phyloP scores from a whole-genome alignment of 2,329 filamentous ascomycete species.

The Plenodomus lindquistii region DNA sequence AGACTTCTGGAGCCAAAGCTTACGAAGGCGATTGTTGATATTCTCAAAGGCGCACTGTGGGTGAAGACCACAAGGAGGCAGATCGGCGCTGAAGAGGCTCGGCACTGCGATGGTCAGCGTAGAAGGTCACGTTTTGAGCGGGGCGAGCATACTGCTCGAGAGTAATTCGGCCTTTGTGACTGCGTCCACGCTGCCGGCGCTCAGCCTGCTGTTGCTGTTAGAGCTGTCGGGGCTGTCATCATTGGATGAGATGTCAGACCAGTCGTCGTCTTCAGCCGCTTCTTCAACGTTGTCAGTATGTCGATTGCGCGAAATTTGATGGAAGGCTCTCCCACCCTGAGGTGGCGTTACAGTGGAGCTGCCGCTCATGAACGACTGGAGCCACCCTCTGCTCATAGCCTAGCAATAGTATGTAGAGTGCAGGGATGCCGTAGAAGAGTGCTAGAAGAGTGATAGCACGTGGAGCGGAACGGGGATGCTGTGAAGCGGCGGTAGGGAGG shows the following conservation, averaged over 20 bases:
- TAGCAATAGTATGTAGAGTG: background rate
- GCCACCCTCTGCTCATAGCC: background rate
- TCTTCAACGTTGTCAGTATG: background rate
- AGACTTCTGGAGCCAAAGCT: conserved; percentile 15
- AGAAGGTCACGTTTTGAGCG: background rate
- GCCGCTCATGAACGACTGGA: background rate
- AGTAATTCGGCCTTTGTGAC: conserved; percentile 10
- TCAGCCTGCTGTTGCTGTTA: background rate
- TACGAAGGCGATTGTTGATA: conserved; percentile 19
- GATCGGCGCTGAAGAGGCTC: conserved; percentile 22
- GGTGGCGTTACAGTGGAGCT: background rate
- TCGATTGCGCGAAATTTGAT: background rate
- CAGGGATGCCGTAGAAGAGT: too few relatives aligned
- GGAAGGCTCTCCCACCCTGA: background rate
- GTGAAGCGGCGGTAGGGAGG: background rate
- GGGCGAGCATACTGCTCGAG: conserved; percentile 16
- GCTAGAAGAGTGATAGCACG: too few relatives aligned
- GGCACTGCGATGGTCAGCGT: conserved; percentile 23
- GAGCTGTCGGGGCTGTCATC: background rate
- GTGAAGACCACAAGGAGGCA: conserved; percentile 26
- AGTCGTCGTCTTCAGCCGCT: conserved; percentile 11
- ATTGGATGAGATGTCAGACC: conserved; percentile 11
- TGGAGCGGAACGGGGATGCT: background rate
- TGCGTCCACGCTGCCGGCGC: background rate
- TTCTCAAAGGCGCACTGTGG: conserved; percentile 33